Conservation (phyloP, 225 moss, liverwort and hornwort species). For the Straminergon stramineum region DNA sequence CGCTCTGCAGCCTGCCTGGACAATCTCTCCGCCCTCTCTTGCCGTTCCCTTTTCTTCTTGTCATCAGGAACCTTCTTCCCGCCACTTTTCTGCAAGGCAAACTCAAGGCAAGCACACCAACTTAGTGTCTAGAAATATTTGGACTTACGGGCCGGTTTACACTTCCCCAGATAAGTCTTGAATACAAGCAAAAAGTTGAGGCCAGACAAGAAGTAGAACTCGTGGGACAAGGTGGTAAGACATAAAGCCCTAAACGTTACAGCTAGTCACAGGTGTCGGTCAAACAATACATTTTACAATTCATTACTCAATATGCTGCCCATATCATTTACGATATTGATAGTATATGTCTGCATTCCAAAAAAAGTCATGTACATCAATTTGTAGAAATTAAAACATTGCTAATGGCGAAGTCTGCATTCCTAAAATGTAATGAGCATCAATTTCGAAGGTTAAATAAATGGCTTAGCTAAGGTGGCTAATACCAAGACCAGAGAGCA, state of each 20-base stretch:
- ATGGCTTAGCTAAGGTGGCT: neutral
- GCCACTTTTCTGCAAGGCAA: constrained; percentile 42
- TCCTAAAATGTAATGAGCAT: neutral
- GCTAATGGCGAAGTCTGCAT: neutral
- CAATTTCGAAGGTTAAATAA: neutral
- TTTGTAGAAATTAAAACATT: neutral
- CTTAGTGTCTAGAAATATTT: neutral
- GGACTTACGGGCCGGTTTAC: neutral
- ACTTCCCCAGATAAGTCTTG: neutral
- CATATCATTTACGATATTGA: neutral
- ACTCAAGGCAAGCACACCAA: neutral
- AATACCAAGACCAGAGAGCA: neutral
- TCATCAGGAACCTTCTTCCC: constrained; percentile 65
- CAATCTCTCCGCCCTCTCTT: constrained; percentile 87
- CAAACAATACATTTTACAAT: neutral
- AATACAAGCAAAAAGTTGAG: neutral
- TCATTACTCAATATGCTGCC: neutral
- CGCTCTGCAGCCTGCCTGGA: constrained; percentile 84
- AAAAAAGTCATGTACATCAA: neutral
- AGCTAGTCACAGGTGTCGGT: neutral
- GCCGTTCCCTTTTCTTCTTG: constrained; percentile 72
- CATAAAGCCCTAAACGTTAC: no score
- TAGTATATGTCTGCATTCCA: neutral
- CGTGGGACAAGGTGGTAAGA: neutral
- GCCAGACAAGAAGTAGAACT: neutral